Base-by-base conservation (phyloP, 352 stramenopile genomes). In the Pythium vanterpoolii region DNA sequence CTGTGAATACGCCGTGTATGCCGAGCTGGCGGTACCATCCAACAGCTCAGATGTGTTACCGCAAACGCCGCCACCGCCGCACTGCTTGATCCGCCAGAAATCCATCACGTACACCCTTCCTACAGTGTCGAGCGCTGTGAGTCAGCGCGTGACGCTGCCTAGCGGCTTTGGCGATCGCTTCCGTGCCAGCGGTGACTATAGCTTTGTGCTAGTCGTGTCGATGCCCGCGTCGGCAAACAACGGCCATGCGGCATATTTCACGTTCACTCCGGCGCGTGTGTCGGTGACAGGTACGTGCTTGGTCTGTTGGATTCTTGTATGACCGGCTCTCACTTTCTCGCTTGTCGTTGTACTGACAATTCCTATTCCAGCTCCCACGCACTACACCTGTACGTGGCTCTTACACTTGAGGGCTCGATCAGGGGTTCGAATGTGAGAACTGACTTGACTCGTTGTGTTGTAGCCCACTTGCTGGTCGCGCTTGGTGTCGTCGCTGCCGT, bases 1-100 rank as follows among this genome's bases (percentile, higher is more conserved):
- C 19, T 77, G 70, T 33, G 63, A 74, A 24, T 77, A 71, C 44
- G 34, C 58, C 8, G 28, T 77, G 31, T 68, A 71, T 19, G 70
- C 70, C 5, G 43, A 70, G 52, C 45, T 68, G 51, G 23, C 52
- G 30, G 6, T 57, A 11, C 4, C 51, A 3, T 43, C 58, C 11
- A 73, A 64, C 28, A 34, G 21, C 30, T 62, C 53, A 24, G 30
- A 40, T 18, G 7, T 51, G 18, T 4, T 26, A 38, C 47, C 28
- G 2, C 33, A 51, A 7, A 4, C 9, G 1, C n/a, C 42, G 11
- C 27, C 66, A 42, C 43, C 50, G 18, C 69, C 69, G 2, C 70
- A 77, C 28, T 77, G 70, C 42, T 23, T 74, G 28, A 45, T 18
- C 1, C 47, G 46, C 26, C 30, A 45, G 13, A 38, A 60, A 1